A percentile compares a stretch with the other conserved stretches of the same genome.
These are phyloP conservation scores for Saposhnikovia divaricata DNA, from an alignment of 129 eudicot genomes.

Conservation along the genomic window DNA sequence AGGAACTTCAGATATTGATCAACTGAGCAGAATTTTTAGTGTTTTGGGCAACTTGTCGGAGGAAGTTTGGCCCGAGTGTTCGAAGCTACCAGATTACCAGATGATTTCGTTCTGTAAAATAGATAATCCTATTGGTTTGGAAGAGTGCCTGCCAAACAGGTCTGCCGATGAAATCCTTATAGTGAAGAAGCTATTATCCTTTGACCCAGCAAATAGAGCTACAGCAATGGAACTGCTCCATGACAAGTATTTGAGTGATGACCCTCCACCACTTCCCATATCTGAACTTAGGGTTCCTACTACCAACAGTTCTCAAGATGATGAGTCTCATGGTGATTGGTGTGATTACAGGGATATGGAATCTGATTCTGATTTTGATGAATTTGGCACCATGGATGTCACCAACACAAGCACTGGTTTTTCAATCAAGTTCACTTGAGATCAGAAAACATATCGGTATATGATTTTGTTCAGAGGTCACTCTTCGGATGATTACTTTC, in stretches of 20 bases:
- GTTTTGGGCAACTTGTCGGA: conserved; percentile 72
- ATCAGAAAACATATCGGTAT: background rate
- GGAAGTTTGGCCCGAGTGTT: conserved; percentile 71
- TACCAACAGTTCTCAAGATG: conserved; percentile 32
- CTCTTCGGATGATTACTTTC: background rate
- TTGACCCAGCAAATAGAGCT: conserved; percentile 74
- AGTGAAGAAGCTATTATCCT: conserved; percentile 56
- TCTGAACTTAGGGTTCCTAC: conserved; percentile 61
- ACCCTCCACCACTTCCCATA: conserved; percentile 62
- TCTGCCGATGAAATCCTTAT: conserved; percentile 64
- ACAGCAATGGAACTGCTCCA: conserved; percentile 89
- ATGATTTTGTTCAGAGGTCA: background rate
- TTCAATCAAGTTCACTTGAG: conserved; percentile 57
- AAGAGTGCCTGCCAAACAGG: conserved; percentile 53
- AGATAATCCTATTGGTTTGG: conserved; percentile 70
- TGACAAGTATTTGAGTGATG: conserved; percentile 81
- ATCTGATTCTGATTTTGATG: conserved; percentile 81
- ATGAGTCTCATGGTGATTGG: conserved; percentile 53
- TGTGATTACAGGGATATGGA: conserved; percentile 34
- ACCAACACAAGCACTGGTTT: conserved; percentile 45
- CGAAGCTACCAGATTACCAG: conserved; percentile 64
- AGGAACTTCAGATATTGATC: conserved; percentile 86
- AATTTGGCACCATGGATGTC: conserved; percentile 39
- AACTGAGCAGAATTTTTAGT: conserved; percentile 56
- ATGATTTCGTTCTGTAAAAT: conserved; percentile 56